Conservation (phyloP, 2,329 filamentous ascomycete genomes). For the Fusarium phyllophilum region DNA sequence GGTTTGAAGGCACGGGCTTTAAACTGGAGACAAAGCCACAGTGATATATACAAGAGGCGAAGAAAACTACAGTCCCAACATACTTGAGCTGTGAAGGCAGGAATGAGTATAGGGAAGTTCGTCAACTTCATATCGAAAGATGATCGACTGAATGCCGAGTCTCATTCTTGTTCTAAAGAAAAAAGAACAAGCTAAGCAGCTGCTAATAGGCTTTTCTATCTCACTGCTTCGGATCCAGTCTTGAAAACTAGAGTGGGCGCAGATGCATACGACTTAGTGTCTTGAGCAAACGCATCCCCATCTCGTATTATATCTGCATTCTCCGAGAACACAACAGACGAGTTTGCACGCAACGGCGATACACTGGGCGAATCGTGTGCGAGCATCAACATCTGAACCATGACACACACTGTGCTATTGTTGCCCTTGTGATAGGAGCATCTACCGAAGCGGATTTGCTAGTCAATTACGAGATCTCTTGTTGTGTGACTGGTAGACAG, state of each 20-base stretch:
- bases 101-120: constrained; percentile 51
- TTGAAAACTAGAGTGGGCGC: neutral
- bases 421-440: constrained; percentile 4
- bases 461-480: constrained; percentile 5
- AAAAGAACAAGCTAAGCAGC: neutral
- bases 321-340: constrained; percentile 6
- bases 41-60: neutral
- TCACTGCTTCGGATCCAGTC: neutral
- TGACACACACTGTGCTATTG: constrained; percentile 2
- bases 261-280: neutral
- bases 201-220: constrained; percentile 3
- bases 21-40: neutral
- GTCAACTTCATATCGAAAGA: constrained; percentile 44
- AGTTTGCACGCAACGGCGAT: neutral
- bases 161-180: constrained; percentile 16
- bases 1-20: neutral
- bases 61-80: constrained; percentile 17
- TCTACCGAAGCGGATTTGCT: constrained; percentile 29
- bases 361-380: neutral
- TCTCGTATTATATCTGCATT: constrained; percentile 27
- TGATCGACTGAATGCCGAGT: neutral
- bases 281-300: neutral
- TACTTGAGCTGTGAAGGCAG: constrained; percentile 52
- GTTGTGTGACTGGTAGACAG: constrained; percentile 16
- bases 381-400: constrained; percentile 1